Evolutionary conservation across 139 green algal species (phyloP), one percentile per base, ranked within the genome.

Genomic region (Chlorella sp.): DNA sequence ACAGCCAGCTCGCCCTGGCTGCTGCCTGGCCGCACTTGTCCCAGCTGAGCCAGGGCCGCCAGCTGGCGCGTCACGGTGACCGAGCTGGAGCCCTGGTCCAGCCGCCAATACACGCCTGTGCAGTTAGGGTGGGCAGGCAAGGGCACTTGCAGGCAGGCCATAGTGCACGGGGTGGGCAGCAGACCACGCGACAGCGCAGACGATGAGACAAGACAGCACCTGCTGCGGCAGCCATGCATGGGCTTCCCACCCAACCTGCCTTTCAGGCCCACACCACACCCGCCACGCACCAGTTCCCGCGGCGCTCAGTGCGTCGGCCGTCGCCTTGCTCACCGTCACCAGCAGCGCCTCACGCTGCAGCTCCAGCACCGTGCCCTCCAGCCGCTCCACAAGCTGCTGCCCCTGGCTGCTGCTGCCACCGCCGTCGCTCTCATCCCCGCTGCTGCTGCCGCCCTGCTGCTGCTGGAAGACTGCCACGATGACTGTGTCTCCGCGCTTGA

Each of bases 401-500:
- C 24, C 40, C 73, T 43, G 32, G 5, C 36, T 7, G 44, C 62
- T 28, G n/a, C 67, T 60, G 44, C 46, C 75, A n/a, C 17, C 48
- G 74, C 51, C 34, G 38, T 56, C 38, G 41, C 38, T 46, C 41
- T 69, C 40, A 7, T 54, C 28, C n/a, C 56, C 43, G 58, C 38
- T 28, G n/a, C 68, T 43, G 54, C 44, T 76, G 65, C 44, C 20
- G 44, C 62, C 26, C 44, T 26, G 76, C 76, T 70, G 26, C 16
- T 79, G 36, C 32, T n/a, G n/a, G n/a, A n/a, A n/a, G n/a, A n/a
- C n/a, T n/a, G 70, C 87, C 22, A 94, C 60, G 56, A 94, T 81
- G 22, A 94, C 82, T 34, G 83, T 87, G 34, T 89, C 89, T 0
- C 92, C 92, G 5, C 81, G 68, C 20, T 80, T 73, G 80, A 93